Conservation (phyloP, 2,329 filamentous ascomycete species). For the Cladosporium sphaerospermum region DNA sequence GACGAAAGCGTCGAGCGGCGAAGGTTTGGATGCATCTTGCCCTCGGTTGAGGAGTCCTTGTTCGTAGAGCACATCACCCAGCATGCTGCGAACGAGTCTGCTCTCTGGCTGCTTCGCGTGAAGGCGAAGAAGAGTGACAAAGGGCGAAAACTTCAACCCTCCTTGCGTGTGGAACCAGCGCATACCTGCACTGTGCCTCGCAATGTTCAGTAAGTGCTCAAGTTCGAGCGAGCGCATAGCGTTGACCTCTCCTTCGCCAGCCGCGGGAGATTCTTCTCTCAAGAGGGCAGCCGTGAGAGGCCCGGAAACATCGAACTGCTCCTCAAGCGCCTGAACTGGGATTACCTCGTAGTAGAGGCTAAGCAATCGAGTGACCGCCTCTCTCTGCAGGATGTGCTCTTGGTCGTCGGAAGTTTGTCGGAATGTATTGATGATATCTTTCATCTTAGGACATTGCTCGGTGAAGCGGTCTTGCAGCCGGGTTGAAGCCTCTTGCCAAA, state of each 20-base stretch:
- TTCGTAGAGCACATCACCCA: slow-evolving; percentile 52
- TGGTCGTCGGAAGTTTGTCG: slow-evolving; percentile 62
- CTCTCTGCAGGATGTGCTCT: slow-evolving; percentile 58
- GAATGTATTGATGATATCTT: slow-evolving; percentile 70
- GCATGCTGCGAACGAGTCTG: slow-evolving; percentile 33
- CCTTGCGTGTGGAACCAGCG: slow-evolving; percentile 78
- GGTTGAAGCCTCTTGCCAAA: slow-evolving; percentile 65
- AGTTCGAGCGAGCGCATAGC: slow-evolving; percentile 66
- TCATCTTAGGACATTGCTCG: slow-evolving; percentile 71
- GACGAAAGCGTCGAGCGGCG: slow-evolving; percentile 39
- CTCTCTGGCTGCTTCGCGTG: slow-evolving; percentile 35
- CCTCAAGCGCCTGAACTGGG: slow-evolving; percentile 70
- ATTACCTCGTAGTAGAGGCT: slow-evolving; percentile 78
- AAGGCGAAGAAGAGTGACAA: slow-evolving; percentile 62
- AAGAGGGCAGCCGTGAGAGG: slow-evolving; percentile 64
- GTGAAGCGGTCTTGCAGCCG: slow-evolving; percentile 69
- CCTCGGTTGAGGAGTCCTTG: slow-evolving; percentile 56
- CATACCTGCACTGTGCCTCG: slow-evolving; percentile 74
- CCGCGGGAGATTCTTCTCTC: slow-evolving; percentile 27
- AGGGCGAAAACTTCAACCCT: slow-evolving; percentile 59
- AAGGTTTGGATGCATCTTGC: slow-evolving; percentile 22
- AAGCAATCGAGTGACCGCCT: slow-evolving; percentile 71
- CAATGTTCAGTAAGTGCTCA: slow-evolving; percentile 74
- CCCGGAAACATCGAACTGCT: slow-evolving; percentile 82
- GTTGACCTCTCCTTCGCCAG: slow-evolving; percentile 32